These are phyloP conservation scores for Leccinum aurantiacum DNA, from an alignment of 768 basidiomycete species.

Conservation along the genomic window DNA sequence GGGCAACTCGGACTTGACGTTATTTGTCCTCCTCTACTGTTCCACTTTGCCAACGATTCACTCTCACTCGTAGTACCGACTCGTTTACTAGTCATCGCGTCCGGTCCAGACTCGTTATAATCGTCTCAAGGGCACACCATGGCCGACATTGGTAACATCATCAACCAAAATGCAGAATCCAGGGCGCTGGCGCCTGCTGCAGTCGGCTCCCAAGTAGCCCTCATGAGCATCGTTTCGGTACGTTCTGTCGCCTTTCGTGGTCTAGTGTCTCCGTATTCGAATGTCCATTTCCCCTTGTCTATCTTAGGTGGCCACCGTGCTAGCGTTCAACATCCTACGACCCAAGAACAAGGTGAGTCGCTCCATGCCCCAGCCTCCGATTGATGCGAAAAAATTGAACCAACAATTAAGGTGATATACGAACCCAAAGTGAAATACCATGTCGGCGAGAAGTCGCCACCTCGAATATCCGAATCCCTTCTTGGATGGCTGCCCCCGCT, in stretches of 20 bases:
- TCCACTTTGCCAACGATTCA: neutral
- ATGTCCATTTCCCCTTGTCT: neutral
- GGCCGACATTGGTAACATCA: constrained; percentile 34
- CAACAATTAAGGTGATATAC: constrained; percentile 66
- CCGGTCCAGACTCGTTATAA: constrained; percentile 15
- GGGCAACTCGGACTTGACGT: neutral
- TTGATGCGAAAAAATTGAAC: neutral
- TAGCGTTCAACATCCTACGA: constrained; percentile 81
- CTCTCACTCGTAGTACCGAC: constrained; percentile 9
- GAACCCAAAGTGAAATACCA: constrained; percentile 95
- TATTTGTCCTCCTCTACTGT: neutral
- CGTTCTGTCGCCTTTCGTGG: constrained; percentile 31
- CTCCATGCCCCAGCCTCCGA: neutral
- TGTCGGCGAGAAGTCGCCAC: constrained; percentile 71
- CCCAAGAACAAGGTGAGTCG: constrained; percentile 78
- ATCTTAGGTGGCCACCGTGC: constrained; percentile 59
- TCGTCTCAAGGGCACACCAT: constrained; percentile 22
- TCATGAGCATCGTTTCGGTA: constrained; percentile 76
- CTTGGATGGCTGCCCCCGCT: constrained; percentile 92
- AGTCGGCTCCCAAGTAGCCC: constrained; percentile 72
- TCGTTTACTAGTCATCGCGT: constrained; percentile 16
- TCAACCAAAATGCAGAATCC: constrained; percentile 33
- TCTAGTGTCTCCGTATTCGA: too few species aligned
- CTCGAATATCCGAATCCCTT: constrained; percentile 77
- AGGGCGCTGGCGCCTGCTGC: constrained; percentile 79